A percentile compares a stretch with the other conserved stretches of the same genome.
Evolutionary conservation across 805 yeast genomes (phyloP).

Genomic region (Starmerella floris): DNA sequence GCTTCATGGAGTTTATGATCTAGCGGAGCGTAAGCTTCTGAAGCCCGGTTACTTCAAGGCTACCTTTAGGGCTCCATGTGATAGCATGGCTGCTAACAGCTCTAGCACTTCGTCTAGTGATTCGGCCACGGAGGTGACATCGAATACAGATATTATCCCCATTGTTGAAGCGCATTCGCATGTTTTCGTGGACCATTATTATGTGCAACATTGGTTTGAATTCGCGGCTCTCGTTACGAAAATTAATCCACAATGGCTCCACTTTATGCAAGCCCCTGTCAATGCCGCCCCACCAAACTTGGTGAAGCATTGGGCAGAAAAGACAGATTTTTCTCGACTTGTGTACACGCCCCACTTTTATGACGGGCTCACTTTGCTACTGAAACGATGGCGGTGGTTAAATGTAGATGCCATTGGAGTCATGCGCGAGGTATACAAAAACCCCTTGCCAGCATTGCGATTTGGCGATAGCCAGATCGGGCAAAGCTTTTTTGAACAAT

Average conservation of each 20-base stretch:
- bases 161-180: conserved; percentile 10
- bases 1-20: conserved; percentile 64
- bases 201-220: conserved; percentile 45
- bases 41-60: conserved; percentile 39
- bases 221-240: conserved; percentile 40
- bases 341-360: conserved; percentile 82
- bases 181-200: conserved; percentile 42
- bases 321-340: conserved; percentile 29
- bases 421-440: conserved; percentile 59
- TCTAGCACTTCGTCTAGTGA: background rate
- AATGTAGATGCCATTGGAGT: conserved; percentile 87
- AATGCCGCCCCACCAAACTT: conserved; percentile 61
- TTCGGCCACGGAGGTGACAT: too few relatives aligned
- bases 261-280: conserved; percentile 71
- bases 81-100: background rate
- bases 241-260: conserved; percentile 35
- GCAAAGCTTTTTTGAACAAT: conserved; percentile 54
- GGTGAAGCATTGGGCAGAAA: conserved; percentile 38
- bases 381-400: conserved; percentile 69
- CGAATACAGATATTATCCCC: background rate
- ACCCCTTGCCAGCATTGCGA: conserved; percentile 56
- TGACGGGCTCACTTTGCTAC: conserved; percentile 88
- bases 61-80: background rate
- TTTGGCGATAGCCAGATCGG: conserved; percentile 69
- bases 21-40: conserved; percentile 27